Conservation (phyloP, 2,329 filamentous ascomycete genomes). For the Teratosphaeria destructans region DNA sequence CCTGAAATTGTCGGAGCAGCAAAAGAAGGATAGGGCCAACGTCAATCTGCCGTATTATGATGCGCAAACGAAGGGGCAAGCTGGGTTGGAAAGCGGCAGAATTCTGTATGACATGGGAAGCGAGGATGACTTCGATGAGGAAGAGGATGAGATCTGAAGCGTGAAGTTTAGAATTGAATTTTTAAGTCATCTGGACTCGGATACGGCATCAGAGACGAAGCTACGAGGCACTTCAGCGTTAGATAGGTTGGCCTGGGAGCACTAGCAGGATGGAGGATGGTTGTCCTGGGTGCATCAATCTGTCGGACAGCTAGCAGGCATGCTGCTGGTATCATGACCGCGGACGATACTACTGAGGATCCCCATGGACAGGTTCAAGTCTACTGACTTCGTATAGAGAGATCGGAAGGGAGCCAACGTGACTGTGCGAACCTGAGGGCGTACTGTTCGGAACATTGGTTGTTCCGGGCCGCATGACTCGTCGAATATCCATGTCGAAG, state of each 20-base stretch:
- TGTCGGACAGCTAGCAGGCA: neutral
- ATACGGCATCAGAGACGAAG: neutral
- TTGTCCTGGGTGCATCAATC: neutral
- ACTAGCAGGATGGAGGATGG: neutral
- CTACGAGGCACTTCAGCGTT: neutral
- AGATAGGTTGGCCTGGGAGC: neutral
- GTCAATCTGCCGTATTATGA: slow-evolving; percentile 95
- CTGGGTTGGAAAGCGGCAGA: slow-evolving; percentile 69
- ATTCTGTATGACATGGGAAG: slow-evolving; percentile 95
- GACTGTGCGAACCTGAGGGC: too few relatives aligned
- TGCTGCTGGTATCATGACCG: neutral
- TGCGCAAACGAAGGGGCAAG: slow-evolving; percentile 52
- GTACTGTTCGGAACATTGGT: neutral
- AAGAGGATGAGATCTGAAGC: slow-evolving; percentile 65
- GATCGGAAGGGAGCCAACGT: neutral
- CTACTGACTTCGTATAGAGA: neutral
- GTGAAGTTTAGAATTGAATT: neutral
- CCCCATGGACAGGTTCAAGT: neutral
- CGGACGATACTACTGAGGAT: neutral
- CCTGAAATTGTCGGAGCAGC: slow-evolving; percentile 79
- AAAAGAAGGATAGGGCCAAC: slow-evolving; percentile 73
- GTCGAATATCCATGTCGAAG: neutral
- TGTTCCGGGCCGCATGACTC: neutral
- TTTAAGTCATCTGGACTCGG: neutral
- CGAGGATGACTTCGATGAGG: slow-evolving; percentile 94